These are phyloP conservation scores for Colletotrichum phormii DNA, from an alignment of 2,329 filamentous ascomycete species.

Conservation along the genomic window DNA sequence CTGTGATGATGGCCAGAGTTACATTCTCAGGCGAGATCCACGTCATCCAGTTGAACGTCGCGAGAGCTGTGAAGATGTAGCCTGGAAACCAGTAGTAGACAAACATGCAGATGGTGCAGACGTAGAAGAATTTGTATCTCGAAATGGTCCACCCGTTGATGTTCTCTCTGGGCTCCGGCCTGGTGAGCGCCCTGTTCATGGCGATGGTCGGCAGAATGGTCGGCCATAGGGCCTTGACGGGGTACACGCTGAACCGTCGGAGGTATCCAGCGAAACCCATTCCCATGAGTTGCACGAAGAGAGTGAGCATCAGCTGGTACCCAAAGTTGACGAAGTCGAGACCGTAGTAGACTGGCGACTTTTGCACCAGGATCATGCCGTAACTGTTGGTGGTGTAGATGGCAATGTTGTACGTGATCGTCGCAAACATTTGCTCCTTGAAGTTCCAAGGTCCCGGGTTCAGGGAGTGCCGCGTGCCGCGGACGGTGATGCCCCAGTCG, in stretches of 20 bases:
- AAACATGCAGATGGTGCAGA: slow-evolving; percentile 51
- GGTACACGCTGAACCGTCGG: slow-evolving; percentile 51
- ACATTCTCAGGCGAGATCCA: slow-evolving; percentile 61
- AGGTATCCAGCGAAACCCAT: slow-evolving; percentile 55
- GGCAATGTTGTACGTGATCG: slow-evolving; percentile 52
- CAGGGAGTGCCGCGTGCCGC: slow-evolving; percentile 46
- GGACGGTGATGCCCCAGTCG: slow-evolving; percentile 56
- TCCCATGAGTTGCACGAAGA: slow-evolving; percentile 56
- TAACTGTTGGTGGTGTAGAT: slow-evolving; percentile 50
- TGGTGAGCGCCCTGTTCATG: slow-evolving; percentile 46
- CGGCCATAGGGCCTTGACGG: slow-evolving; percentile 48
- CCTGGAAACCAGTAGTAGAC: slow-evolving; percentile 62
- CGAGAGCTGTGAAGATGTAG: slow-evolving; percentile 57
- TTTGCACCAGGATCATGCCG: slow-evolving; percentile 50
- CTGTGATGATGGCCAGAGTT: slow-evolving; percentile 56
- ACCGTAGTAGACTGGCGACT: slow-evolving; percentile 52
- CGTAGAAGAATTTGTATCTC: slow-evolving; percentile 57
- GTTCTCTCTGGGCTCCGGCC: slow-evolving; percentile 49
- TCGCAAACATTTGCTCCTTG: slow-evolving; percentile 57
- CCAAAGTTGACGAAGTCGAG: slow-evolving; percentile 52
- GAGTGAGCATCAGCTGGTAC: slow-evolving; percentile 51
- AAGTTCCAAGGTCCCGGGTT: slow-evolving; percentile 56
- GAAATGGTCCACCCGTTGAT: slow-evolving; percentile 58
- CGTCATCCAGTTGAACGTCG: slow-evolving; percentile 61
- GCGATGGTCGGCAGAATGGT: slow-evolving; percentile 47